These are phyloP conservation scores for Camellia lanceoleosa DNA, from an alignment of 148 eudicot genomes.

Conservation along the genomic window DNA sequence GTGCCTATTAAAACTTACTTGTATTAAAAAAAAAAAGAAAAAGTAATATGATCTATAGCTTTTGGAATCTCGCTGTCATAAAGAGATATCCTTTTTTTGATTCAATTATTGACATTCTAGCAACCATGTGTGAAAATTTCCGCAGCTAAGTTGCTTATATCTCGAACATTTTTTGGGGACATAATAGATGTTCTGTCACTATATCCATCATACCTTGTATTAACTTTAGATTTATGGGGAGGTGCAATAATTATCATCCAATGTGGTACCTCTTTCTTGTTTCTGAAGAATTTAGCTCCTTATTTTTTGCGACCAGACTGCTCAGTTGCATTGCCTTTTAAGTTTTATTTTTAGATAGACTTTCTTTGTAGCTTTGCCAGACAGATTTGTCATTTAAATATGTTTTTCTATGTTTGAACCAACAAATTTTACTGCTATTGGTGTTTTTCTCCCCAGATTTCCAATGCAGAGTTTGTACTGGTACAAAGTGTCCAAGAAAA, in stretches of 20 bases:
- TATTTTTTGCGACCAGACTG: background rate
- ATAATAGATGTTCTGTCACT: background rate
- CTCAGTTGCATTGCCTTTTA: background rate
- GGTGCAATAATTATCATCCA: background rate
- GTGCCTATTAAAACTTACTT: background rate
- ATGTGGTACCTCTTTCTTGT: background rate
- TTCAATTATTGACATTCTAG: background rate
- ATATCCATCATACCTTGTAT: background rate
- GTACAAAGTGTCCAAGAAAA: constrained; percentile 82
- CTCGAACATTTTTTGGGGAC: background rate
- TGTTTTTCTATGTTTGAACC: background rate
- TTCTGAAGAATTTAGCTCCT: background rate
- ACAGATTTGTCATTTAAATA: background rate
- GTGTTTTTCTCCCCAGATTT: constrained; percentile 40
- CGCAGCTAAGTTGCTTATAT: background rate
- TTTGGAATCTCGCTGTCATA: background rate
- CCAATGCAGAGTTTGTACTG: constrained; percentile 71
- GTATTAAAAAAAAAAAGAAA: background rate
- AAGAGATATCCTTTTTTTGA: background rate
- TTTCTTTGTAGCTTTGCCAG: background rate
- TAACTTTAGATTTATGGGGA: background rate
- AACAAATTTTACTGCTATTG: background rate
- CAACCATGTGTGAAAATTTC: background rate
- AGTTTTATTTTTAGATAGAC: background rate
- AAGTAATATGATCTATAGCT: background rate